These are phyloP conservation scores for Beta lomatogona DNA, from an alignment of 179 eudicot species.

Conservation along the genomic window DNA sequence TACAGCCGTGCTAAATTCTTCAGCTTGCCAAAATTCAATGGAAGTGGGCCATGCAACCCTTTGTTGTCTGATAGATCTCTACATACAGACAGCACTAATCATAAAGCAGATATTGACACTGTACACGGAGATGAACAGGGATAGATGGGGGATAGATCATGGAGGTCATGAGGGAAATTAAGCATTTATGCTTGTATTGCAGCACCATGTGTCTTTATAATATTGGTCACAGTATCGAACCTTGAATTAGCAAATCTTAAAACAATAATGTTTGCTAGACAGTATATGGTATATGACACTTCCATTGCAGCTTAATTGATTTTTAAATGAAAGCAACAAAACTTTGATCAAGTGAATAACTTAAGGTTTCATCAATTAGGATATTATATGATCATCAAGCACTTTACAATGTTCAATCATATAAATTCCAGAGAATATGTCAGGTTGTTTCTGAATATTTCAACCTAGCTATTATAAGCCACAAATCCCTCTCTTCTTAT, in stretches of 20 bases:
- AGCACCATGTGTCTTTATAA: not conserved
- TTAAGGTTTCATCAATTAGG: not conserved
- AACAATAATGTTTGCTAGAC: not conserved
- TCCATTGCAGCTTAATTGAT: not conserved
- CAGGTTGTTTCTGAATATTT: not conserved
- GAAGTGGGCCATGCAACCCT: constrained; percentile 60
- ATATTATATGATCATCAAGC: not conserved
- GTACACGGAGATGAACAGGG: not conserved
- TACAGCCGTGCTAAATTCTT: constrained; percentile 53
- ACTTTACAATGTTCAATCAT: not conserved
- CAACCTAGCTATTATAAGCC: not conserved
- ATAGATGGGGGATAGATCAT: not conserved
- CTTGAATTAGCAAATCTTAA: not conserved
- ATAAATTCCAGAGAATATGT: too few relatives aligned
- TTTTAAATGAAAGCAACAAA: not conserved
- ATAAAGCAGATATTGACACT: not conserved
- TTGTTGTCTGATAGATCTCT: constrained; percentile 81
- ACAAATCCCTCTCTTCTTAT: not conserved
- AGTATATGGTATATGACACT: not conserved
- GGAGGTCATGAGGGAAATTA: not conserved
- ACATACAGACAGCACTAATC: not conserved
- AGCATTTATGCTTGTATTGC: not conserved
- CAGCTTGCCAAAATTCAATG: constrained; percentile 55
- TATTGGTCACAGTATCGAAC: not conserved
- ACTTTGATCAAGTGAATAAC: not conserved